Evolutionary conservation across 2,329 filamentous ascomycete genomes (phyloP).

Genomic region (Ambrosiella cleistominuta): DNA sequence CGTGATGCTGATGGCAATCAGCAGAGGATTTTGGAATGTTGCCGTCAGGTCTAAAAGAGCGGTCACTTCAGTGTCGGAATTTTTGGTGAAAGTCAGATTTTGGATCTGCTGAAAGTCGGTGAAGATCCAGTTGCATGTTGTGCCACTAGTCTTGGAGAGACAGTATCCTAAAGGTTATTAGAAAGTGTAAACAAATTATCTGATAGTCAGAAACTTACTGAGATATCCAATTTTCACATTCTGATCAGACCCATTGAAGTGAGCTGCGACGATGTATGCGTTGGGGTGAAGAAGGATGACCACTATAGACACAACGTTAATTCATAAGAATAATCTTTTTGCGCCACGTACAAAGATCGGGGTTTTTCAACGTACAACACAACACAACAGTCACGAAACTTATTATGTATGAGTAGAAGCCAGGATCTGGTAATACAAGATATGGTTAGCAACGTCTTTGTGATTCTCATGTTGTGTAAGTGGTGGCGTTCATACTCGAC

Average conservation of each 20-base stretch:
- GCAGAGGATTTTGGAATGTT: conserved; percentile 1
- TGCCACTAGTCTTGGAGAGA: background rate
- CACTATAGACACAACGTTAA: background rate
- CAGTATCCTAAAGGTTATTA: conserved; percentile 3
- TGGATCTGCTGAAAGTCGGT: background rate
- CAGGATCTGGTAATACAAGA: conserved; percentile 3
- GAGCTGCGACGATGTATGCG: background rate
- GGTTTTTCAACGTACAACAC: conserved; percentile 3
- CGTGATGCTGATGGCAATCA: background rate
- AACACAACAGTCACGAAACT: conserved; percentile 5
- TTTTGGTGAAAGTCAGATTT: background rate
- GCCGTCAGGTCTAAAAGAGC: background rate
- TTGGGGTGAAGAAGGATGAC: background rate
- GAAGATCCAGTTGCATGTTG: background rate
- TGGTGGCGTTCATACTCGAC: conserved; percentile 4
- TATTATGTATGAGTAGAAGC: conserved; percentile 3
- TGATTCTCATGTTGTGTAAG: conserved; percentile 1
- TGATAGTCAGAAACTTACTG: background rate
- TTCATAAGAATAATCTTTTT: background rate
- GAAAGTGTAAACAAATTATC: background rate
- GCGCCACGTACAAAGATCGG: background rate
- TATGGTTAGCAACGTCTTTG: background rate
- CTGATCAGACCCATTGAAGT: background rate
- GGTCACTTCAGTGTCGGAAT: background rate
- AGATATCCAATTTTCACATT: conserved; percentile 4